Percentiles rank a stretch among this genome's conserved stretches.
Evolutionary conservation across 1,139 yeast genomes (phyloP).

Genomic region (Schizosaccharomyces versatilis): DNA sequence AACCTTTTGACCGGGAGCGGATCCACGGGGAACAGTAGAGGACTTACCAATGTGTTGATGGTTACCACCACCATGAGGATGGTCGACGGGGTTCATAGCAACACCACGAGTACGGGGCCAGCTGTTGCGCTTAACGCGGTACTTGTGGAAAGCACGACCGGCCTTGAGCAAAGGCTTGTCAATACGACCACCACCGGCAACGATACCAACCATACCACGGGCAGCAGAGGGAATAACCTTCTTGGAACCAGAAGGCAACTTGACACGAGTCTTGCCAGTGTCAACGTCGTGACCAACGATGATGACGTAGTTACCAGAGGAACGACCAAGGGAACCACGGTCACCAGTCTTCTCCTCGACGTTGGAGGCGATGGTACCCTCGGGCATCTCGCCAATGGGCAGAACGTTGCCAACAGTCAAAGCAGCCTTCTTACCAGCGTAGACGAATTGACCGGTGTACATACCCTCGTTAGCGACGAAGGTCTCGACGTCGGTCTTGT

Average conservation of each 20-base stretch:
- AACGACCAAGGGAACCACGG: conserved; percentile 99
- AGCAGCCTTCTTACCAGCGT: conserved; percentile 97
- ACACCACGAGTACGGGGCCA: conserved; percentile 99
- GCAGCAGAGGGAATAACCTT: conserved; percentile 85
- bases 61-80: conserved; percentile 99
- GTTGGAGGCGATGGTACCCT: conserved; percentile 96
- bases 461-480: conserved; percentile 99
- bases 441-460: conserved; percentile 96
- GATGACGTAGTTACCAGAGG: conserved; percentile 97
- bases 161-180: conserved; percentile 98
- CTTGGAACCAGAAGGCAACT: conserved; percentile 98
- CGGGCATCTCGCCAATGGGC: conserved; percentile 94
- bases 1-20: conserved; percentile 99
- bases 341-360: conserved; percentile 98
- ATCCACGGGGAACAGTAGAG: conserved; percentile 98
- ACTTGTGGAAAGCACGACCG: conserved; percentile 99
- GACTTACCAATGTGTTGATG: conserved; percentile 85
- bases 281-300: conserved; percentile 93
- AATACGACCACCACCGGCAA: conserved; percentile 99
- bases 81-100: conserved; percentile 99
- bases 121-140: conserved; percentile 95
- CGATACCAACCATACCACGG: conserved; percentile 98
- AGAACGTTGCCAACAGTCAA: conserved; percentile 80
- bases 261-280: conserved; percentile 95
- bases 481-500: conserved; percentile 93